A percentile compares a stretch with the other conserved stretches of the same genome.
Evolutionary conservation across 306 rosid species (phyloP).

Genomic region (Quercus agrifolia): DNA sequence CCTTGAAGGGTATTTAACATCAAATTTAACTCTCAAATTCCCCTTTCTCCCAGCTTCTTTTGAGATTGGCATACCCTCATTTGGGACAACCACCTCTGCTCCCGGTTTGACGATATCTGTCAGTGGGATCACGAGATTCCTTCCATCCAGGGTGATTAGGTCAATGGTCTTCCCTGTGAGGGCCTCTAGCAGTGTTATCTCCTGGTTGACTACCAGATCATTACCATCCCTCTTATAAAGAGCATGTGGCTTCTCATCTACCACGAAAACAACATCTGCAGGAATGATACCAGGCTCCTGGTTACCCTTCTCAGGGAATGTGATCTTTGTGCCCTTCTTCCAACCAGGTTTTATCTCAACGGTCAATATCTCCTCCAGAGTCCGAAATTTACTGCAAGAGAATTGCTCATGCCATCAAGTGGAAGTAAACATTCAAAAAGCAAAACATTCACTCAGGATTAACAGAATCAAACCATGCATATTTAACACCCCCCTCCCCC

Average conservation of each 20-base stretch:
- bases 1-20: conserved; percentile 76
- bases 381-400: conserved; percentile 56
- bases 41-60: conserved; percentile 88
- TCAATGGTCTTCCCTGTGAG: conserved; percentile 79
- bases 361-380: conserved; percentile 84
- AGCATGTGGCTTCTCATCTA: conserved; percentile 93
- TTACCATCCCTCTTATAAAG: conserved; percentile 72
- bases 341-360: conserved; percentile 90
- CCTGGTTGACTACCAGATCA: conserved; percentile 79
- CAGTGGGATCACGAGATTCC: conserved; percentile 58
- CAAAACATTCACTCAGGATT: neutral
- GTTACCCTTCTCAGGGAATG: conserved; percentile 91
- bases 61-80: conserved; percentile 94
- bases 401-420: conserved; percentile 21
- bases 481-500: too few relatives aligned
- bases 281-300: conserved; percentile 81
- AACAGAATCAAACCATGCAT: conserved; percentile 3
- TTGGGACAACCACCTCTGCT: conserved; percentile 54
- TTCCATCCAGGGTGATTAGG: conserved; percentile 69
- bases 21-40: conserved; percentile 75
- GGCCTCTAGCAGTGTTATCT: conserved; percentile 83
- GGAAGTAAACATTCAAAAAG: conserved; percentile 6
- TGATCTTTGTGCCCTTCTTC: conserved; percentile 95
- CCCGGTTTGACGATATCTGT: conserved; percentile 73
- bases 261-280: conserved; percentile 77